Evolutionary conservation across 441 rosid species (phyloP).

Genomic region (Populus hybrid): DNA sequence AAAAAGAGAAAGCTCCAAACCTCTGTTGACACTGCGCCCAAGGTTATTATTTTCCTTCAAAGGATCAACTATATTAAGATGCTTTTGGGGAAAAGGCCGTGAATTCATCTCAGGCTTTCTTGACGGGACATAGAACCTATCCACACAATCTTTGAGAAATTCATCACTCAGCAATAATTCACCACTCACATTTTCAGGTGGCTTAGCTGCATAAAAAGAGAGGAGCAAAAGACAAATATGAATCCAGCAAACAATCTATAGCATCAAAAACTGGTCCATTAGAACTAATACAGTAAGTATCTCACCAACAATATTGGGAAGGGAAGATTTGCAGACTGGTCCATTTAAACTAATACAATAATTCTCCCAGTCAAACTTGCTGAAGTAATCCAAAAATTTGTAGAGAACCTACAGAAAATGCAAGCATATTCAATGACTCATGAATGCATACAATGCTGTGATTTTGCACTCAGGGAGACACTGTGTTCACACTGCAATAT

Average conservation of each 20-base stretch:
- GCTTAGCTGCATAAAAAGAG: conserved; percentile 50
- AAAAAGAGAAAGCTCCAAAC: conserved; percentile 25
- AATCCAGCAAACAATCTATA: conserved; percentile 4
- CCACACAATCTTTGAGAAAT: conserved; percentile 59
- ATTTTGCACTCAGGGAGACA: neutral
- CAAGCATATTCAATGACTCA: conserved; percentile 2
- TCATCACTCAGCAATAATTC: conserved; percentile 62
- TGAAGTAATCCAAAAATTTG: conserved; percentile 79
- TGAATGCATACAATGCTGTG: neutral
- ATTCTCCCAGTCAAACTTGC: conserved; percentile 97
- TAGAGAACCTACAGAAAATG: conserved; percentile 55
- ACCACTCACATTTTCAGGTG: conserved; percentile 54
- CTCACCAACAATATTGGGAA: conserved; percentile 79
- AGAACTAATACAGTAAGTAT: neutral
- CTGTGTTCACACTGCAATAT: neutral
- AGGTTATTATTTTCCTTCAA: conserved; percentile 86
- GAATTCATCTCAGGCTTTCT: conserved; percentile 57
- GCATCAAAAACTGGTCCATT: conserved; percentile 4
- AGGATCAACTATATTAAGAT: conserved; percentile 85
- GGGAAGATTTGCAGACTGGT: conserved; percentile 57
- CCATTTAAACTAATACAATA: conserved; percentile 84
- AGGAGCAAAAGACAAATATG: neutral
- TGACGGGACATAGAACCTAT: conserved; percentile 59
- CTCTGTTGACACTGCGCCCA: conserved; percentile 95
- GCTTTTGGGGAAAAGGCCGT: conserved; percentile 61